phyloP scores from a whole-genome alignment of 371 early-diverging fungal species.

The Dichotomocladium elegans region DNA sequence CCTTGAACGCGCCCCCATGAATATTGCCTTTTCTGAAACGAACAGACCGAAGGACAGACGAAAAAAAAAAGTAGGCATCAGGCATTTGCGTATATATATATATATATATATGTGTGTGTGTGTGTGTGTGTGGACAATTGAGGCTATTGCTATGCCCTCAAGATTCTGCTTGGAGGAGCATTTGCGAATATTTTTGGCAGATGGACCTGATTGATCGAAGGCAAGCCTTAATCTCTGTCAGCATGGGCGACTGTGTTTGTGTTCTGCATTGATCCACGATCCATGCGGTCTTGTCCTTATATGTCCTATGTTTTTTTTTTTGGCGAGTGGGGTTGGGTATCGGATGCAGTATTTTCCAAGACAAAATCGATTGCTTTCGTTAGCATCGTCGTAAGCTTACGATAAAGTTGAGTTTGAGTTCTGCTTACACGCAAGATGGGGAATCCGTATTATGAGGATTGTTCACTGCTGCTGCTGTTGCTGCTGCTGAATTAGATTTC shows the following conservation, averaged over 20 bases:
- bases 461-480: constrained; percentile 1
- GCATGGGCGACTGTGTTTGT: constrained; percentile 41
- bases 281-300: constrained; percentile 38
- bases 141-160: background rate
- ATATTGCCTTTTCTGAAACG: background rate
- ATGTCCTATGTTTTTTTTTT: no score
- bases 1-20: background rate
- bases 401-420: no score
- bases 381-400: background rate
- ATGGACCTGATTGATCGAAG: constrained; percentile 21
- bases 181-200: constrained; percentile 31
- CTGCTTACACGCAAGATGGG: constrained; percentile 8
- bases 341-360: background rate
- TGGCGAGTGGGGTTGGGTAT: background rate
- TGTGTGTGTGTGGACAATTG: no score
- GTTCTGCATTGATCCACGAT: constrained; percentile 30
- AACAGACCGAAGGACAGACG: no score
- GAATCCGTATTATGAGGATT: constrained; percentile 1
- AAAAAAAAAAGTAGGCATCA: no score
- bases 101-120: no score
- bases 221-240: constrained; percentile 29
- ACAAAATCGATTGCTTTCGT: background rate
- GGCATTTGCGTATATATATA: no score
- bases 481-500: no score
- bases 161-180: constrained; percentile 27